phyloP scores from a whole-genome alignment of 345 rosid species.

The Nephelium lappaceum region DNA sequence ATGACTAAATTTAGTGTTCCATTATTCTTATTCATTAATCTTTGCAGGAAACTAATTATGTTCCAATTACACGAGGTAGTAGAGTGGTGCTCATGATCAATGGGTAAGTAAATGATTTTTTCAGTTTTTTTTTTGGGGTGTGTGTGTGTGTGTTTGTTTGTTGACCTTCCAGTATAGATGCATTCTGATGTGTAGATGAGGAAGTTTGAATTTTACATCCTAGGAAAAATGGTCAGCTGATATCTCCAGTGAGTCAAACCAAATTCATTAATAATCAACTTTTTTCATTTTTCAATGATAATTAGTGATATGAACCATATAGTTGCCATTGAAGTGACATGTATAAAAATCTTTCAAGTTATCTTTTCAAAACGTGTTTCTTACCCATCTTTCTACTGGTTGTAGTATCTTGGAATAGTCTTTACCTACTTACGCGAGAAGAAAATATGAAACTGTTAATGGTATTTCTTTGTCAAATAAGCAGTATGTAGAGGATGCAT shows the following conservation, averaged over 20 bases:
- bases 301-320: neutral
- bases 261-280: neutral
- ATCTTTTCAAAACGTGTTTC: neutral
- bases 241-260: neutral
- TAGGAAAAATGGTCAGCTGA: neutral
- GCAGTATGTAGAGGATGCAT: too few species aligned
- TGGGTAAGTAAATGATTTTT: conserved; percentile 57
- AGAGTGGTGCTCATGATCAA: conserved; percentile 95
- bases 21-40: conserved; percentile 17
- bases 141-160: too few species aligned
- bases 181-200: neutral
- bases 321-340: neutral
- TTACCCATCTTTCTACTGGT: neutral
- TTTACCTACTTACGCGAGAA: too few species aligned
- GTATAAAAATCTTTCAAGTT: neutral
- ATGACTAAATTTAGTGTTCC: neutral
- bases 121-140: neutral
- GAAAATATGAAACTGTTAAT: too few species aligned
- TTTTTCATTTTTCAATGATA: neutral
- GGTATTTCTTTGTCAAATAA: too few species aligned
- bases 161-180: neutral
- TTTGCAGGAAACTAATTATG: conserved; percentile 92
- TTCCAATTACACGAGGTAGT: conserved; percentile 88
- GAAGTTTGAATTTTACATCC: neutral
- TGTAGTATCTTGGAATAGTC: too few species aligned